Evolutionary conservation across 805 yeast genomes (phyloP), one percentile per base, ranked within the genome.

Genomic region (Vanderwaltozyma yarrowii): DNA sequence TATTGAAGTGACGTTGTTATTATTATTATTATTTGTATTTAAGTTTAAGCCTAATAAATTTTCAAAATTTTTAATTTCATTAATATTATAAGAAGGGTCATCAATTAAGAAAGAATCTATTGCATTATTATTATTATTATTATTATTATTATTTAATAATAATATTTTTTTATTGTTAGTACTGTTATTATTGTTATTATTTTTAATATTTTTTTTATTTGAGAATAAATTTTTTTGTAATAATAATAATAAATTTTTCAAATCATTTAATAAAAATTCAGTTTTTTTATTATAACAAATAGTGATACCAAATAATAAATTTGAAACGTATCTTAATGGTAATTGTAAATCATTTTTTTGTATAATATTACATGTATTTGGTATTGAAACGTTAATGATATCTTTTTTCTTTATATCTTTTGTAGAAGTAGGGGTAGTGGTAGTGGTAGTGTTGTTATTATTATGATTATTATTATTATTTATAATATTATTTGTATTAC

Each of bases 221-320:
- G 12, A 26, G 31, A 25, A 28, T 34, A 39, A 27, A 27, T 33
- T 32, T 24, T 18, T 33, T 39, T 52, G 54, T 27, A 58, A 35
- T 36, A 52, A 58, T 6, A 43, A 38, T 24, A 51, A 33, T 10
- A 55, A 34, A 19, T 36, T 34, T n/a, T 36, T 45, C 19, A 58
- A 33, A 36, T 59, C 64, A 32, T 44, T 51, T 9, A 58, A 36
- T 12, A 59, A 50, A 42, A 46, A 59, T 20, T 54, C 60, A 2
- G 60, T 51, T 35, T 59, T 56, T 31, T 49, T 47, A 18, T 51
- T 47, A 35, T 58, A 56, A 32, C 64, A 59, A 3, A 59, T 38
- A 6, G 60, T 45, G 2, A 59, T 54, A 9, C 64, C 64, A 39
- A 51, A 59, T 15, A 59, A 29, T 12, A 59, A 35, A 29, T 47